Evolutionary conservation across 495 filamentous ascomycete genomes (phyloP).

Genomic region (Hypoxylon fragiforme): DNA sequence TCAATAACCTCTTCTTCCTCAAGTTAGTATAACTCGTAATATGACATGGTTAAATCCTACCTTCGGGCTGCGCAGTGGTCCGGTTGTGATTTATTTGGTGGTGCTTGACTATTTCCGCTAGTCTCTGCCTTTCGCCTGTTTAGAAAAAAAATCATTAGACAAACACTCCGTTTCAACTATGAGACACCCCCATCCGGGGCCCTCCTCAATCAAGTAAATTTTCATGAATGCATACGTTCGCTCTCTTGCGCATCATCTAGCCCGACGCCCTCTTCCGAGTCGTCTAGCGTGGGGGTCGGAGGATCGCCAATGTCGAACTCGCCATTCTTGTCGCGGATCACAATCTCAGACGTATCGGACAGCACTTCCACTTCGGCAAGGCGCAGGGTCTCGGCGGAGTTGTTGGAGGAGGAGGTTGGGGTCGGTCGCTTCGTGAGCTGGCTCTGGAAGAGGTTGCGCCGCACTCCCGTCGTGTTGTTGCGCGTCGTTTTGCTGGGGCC

Average conservation of each 20-base stretch:
- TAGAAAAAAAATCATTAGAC: too few relatives aligned
- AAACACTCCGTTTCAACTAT: too few relatives aligned
- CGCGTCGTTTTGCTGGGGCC: conserved; percentile 23
- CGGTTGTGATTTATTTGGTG: conserved; percentile 65
- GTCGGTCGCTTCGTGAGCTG: conserved; percentile 70
- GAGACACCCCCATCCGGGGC: background rate
- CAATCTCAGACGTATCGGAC: conserved; percentile 66
- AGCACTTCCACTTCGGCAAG: conserved; percentile 40
- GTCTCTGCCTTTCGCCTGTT: conserved; percentile 49
- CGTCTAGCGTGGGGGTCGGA: conserved; percentile 54
- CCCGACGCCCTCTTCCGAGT: conserved; percentile 52
- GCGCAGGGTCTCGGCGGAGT: conserved; percentile 39
- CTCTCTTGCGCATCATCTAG: conserved; percentile 51
- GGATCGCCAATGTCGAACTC: conserved; percentile 74
- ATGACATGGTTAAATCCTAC: conserved; percentile 49
- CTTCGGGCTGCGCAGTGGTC: conserved; percentile 67
- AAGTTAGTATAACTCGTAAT: conserved; percentile 5
- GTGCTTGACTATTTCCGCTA: conserved; percentile 59
- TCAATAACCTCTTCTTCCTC: conserved; percentile 66
- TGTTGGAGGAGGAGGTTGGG: conserved; percentile 41
- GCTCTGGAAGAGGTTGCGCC: conserved; percentile 76
- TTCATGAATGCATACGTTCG: conserved; percentile 46
- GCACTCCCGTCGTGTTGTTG: conserved; percentile 44
- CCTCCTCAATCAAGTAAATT: too few relatives aligned
- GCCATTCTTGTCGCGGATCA: conserved; percentile 75